Base-by-base conservation (phyloP, 2,329 filamentous ascomycete species). In the Fusarium sp. region DNA sequence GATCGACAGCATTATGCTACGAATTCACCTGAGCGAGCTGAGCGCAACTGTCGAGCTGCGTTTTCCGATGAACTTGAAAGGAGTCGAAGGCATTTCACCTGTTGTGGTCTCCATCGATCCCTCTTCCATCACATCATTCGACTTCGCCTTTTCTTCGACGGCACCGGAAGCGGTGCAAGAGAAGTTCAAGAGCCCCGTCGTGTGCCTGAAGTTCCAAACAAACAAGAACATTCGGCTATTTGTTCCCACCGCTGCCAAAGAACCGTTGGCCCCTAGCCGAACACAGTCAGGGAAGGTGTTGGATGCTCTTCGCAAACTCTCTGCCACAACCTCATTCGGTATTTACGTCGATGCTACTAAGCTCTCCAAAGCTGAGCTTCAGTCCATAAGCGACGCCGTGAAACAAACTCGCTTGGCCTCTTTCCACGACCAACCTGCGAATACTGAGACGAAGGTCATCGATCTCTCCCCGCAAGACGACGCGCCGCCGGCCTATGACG, bases 21-120 rank as follows among this genome's bases (percentile, higher is more conserved):
- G 38, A 22, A 51, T 53, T 59, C 65, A 57, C 5, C 28, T 73
- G 26, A 54, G 28, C 5, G 53, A 26, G 13, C 10, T 38, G 7
- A 36, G 47, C 35, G 57, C 47, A 9, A n/a, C 32, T 4, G 32
- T 72, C 36, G 47, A 72, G 53, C 42, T 72, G 2, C 38, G 55
- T 4, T 56, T 72, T 17, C 64, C 70, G 17, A 56, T 73, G 39
- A 72, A 69, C 3, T 22, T 72, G 44, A 72, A 72, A 47, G 69
- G 64, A 2, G 42, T 72, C 26, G 58, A 72, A 0, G 48, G 55
- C 6, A 18, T 71, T 3, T 61, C 67, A 3, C 13, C 41, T 15
- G 51, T 71, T 11, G 32, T 30, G 1, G 30, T 71, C n/a, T 61
- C n/a, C 8, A n/a, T 73, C 14, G 26, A 35, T n/a, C 60, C 69